Evolutionary conservation across 306 rosid genomes (phyloP), one percentile per base, ranked within the genome.

Genomic region (Medicago arabica): DNA sequence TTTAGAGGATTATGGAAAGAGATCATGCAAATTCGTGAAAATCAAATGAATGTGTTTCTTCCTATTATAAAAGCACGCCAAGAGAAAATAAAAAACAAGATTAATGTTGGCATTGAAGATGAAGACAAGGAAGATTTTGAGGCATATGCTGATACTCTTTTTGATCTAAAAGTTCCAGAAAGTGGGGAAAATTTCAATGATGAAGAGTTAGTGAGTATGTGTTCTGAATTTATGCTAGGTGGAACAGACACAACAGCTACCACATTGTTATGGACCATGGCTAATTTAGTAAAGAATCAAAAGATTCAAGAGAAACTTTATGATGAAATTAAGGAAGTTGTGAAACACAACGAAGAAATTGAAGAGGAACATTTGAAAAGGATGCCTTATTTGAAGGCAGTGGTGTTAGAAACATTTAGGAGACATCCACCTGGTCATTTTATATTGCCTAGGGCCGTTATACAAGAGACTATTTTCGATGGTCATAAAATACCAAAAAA

Each of bases 341-440:
- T 81, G 59, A 31, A 71, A 17, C 54, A 31, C 4, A 62, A 6
- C 2, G 90, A 88, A 28, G 90, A 82, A n/a, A 81, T 86, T 36
- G 84, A 86, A 53, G 88, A 77, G 68, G 82, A 72, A 1, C 85
- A 84, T 63, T 58, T 88, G 68, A 77, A 75, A 50, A 86, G 71
- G 40, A 78, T 88, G 89, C 87, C 85, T 25, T 86, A 86, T 77
- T 65, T 86, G 60, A 80, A 88, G 31, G 89, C 90, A 57, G 72
- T 82, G 16, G 81, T 84, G 68, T 58, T 88, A 3, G 92, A 88
- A 75, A 81, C 86, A 1, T 71, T 86, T 6, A 17, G 92, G 34
- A 65, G 85, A 11, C 90, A 88, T 47, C 92, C 92, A 19, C 87
- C 92, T 0, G 87, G 72, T 18, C 92, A 88, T 25, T 88, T 88